These are phyloP conservation scores for Jatropha curcas DNA, from an alignment of 345 rosid species.

Conservation along the genomic window DNA sequence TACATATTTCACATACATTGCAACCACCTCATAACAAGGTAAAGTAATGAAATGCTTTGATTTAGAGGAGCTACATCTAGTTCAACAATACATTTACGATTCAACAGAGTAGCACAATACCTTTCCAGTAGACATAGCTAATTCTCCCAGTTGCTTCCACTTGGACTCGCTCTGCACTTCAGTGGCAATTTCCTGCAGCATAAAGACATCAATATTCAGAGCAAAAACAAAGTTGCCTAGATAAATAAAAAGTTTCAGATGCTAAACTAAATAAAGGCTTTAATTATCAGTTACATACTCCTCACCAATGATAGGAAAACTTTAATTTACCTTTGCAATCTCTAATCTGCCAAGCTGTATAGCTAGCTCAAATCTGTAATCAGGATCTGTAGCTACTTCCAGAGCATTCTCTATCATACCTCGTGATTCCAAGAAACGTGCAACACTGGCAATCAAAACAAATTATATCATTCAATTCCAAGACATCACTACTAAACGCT, in stretches of 20 bases:
- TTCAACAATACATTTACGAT: no score
- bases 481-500: not conserved
- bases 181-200: slow-evolving; percentile 73
- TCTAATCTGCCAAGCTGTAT: slow-evolving; percentile 92
- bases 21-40: not conserved
- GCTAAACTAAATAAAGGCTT: not conserved
- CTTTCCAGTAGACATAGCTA: slow-evolving; percentile 97
- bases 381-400: slow-evolving; percentile 96
- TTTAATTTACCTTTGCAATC: slow-evolving; percentile 72
- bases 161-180: slow-evolving; percentile 88
- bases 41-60: no score
- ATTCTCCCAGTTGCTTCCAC: slow-evolving; percentile 98
- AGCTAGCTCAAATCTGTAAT: slow-evolving; percentile 94
- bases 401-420: slow-evolving; percentile 96
- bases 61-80: no score
- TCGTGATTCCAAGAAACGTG: slow-evolving; percentile 96
- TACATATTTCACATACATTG: not conserved
- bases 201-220: slow-evolving; percentile 2
- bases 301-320: slow-evolving; percentile 5
- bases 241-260: not conserved
- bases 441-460: slow-evolving; percentile 65
- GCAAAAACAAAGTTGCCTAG: slow-evolving; percentile 6
- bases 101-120: no score
- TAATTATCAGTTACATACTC: not conserved
- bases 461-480: slow-evolving; percentile 10